Conservation (phyloP, 345 rosid species). For the Ricinus communis region DNA sequence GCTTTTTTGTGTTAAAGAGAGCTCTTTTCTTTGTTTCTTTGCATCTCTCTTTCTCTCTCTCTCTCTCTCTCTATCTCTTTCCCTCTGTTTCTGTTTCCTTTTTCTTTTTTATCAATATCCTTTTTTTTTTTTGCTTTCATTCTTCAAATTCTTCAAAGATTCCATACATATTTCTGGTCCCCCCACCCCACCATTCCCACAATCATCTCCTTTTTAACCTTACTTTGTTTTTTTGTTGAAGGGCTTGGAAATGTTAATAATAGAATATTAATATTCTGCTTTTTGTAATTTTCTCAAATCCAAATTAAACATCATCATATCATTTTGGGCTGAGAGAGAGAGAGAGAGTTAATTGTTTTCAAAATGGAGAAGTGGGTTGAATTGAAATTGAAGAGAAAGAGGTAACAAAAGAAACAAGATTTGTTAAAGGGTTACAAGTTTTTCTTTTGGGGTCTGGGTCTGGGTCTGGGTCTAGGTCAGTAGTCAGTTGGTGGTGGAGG, state of each 20-base stretch:
- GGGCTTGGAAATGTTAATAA: not conserved
- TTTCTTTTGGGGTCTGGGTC: not conserved
- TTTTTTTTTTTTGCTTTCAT: not conserved
- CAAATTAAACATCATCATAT: slow-evolving; percentile 35
- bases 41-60: not conserved
- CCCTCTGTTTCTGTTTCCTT: too few relatives aligned
- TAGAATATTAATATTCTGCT: not conserved
- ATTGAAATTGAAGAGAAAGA: slow-evolving; percentile 24
- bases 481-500: slow-evolving; percentile 27
- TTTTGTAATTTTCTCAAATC: slow-evolving; percentile 21
- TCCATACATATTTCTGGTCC: slow-evolving; percentile 35
- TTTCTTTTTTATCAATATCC: slow-evolving; percentile 5
- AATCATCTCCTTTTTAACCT: slow-evolving; percentile 18
- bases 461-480: slow-evolving; percentile 13
- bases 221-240: slow-evolving; percentile 12
- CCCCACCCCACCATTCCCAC: slow-evolving; percentile 28
- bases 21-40: not conserved
- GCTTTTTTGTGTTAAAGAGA: slow-evolving; percentile 11
- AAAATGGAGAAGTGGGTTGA: slow-evolving; percentile 25
- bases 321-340: slow-evolving; percentile 26
- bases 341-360: not conserved
- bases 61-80: too few relatives aligned
- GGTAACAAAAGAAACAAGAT: not conserved
- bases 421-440: slow-evolving; percentile 8
- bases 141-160: slow-evolving; percentile 38